phyloP scores from a whole-genome alignment of 2,329 filamentous ascomycete genomes.

The Aspergillus sp. region DNA sequence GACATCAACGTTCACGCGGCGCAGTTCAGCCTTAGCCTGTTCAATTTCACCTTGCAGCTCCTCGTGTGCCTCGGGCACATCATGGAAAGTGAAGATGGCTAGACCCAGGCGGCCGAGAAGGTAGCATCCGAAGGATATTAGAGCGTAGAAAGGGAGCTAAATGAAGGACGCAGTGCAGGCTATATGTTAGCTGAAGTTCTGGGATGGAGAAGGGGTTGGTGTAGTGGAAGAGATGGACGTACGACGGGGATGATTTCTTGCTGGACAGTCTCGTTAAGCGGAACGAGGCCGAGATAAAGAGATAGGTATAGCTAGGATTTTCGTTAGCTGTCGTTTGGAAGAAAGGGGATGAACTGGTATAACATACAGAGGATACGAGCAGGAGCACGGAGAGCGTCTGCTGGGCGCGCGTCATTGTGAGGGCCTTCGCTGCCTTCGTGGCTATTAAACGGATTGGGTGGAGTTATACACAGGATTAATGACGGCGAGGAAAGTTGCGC shows the following conservation, averaged over 20 bases:
- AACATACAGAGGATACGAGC: conserved; percentile 78
- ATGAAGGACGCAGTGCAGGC: not conserved
- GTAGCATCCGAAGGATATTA: conserved; percentile 88
- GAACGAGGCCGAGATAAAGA: conserved; percentile 79
- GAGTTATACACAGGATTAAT: not conserved
- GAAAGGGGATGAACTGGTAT: not conserved
- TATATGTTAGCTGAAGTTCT: conserved; percentile 4
- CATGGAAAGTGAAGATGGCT: conserved; percentile 95
- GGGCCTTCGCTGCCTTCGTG: not conserved
- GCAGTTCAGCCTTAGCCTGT: conserved; percentile 44
- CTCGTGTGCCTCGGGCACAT: conserved; percentile 85
- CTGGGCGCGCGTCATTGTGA: conserved; percentile 86
- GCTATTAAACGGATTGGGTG: not conserved
- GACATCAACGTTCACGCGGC: conserved; percentile 43
- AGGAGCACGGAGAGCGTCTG: conserved; percentile 88
- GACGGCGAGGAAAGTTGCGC: not conserved
- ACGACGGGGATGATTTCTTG: conserved; percentile 87
- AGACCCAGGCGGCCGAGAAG: conserved; percentile 88
- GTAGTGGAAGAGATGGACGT: conserved; percentile 42
- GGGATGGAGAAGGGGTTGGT: not conserved
- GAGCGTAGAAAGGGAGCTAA: conserved; percentile 87
- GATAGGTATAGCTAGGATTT: conserved; percentile 75
- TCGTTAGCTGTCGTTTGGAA: conserved; percentile 11
- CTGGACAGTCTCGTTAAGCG: conserved; percentile 75
- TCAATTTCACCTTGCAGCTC: conserved; percentile 84